phyloP scores from a whole-genome alignment of 129 eudicot species.

The Helianthus annuus region HanXRQr2.0-SUNRISE NC_035434.2:126984129-126984628 shows the following conservation, averaged over 20 bases:
- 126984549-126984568: conserved; percentile 57
- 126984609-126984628: background rate
- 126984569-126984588: conserved; percentile 44
- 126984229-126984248: conserved; percentile 56
- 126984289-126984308: conserved; percentile 56
- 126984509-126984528: conserved; percentile 58
- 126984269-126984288: conserved; percentile 61
- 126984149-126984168: no score
- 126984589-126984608: background rate
- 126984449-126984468: no score
- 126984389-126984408: no score
- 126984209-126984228: conserved; percentile 24
- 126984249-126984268: conserved; percentile 61
- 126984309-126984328: conserved; percentile 39
- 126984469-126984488: background rate
- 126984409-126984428: no score
- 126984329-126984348: conserved; percentile 42
- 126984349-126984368: conserved; percentile 28
- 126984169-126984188: no score
- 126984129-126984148: no score
- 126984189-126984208: background rate
- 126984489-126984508: conserved; percentile 55
- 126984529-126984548: conserved; percentile 47
- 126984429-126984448: no score
- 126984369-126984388: no score